phyloP scores from a whole-genome alignment of 768 basidiomycete genomes.

The Lentinula guzmanii region DNA sequence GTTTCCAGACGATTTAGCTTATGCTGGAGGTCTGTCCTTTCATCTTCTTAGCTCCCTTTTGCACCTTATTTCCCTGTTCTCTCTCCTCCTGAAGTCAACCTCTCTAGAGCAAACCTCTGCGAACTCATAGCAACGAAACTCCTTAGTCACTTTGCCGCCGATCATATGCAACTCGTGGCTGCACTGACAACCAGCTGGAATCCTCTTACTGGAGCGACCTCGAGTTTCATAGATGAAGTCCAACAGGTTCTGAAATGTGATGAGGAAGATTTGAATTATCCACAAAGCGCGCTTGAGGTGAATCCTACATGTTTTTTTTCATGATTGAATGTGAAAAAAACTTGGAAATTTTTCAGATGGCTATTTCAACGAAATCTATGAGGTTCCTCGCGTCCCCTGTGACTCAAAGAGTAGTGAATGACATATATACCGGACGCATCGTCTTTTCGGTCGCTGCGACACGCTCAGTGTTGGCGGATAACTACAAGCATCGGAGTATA shows the following conservation, averaged over 20 bases:
- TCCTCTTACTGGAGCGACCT: conserved; percentile 72
- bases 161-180: conserved; percentile 70
- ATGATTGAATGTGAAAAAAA: not conserved
- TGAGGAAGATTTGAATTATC: conserved; percentile 59
- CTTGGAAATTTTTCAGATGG: conserved; percentile 42
- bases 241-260: conserved; percentile 49
- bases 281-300: conserved; percentile 85
- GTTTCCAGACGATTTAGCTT: conserved; percentile 61
- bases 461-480: conserved; percentile 81
- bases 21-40: conserved; percentile 54
- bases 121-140: conserved; percentile 90
- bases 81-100: not conserved
- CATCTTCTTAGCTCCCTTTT: not conserved
- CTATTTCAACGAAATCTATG: conserved; percentile 82
- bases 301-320: conserved; percentile 16
- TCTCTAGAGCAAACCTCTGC: conserved; percentile 68
- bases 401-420: conserved; percentile 81
- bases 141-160: conserved; percentile 63
- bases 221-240: conserved; percentile 62
- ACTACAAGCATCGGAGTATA: conserved; percentile 63
- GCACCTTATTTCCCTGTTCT: not conserved
- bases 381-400: conserved; percentile 77
- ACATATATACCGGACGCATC: conserved; percentile 80
- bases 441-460: conserved; percentile 56
- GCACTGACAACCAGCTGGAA: conserved; percentile 82